A percentile compares a stretch with the other conserved stretches of the same genome.
These are phyloP conservation scores for Sporothrix curviconia DNA, from an alignment of 2,329 filamentous ascomycete genomes.

Conservation along the genomic window DNA sequence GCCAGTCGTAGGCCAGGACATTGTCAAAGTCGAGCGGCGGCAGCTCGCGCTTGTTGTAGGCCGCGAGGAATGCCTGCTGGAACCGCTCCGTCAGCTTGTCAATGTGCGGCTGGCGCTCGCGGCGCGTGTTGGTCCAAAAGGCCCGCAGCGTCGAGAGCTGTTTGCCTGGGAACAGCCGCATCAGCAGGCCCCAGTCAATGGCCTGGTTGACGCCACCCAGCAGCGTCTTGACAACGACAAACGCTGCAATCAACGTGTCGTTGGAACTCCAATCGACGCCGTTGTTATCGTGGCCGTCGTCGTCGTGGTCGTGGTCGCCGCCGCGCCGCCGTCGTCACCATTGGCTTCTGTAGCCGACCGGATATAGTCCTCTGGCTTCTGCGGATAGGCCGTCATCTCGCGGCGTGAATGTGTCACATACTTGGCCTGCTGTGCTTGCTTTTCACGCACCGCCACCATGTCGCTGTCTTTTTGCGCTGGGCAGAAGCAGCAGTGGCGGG, in stretches of 20 bases:
- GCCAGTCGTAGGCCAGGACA: conserved; percentile 62
- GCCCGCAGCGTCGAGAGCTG: conserved; percentile 45
- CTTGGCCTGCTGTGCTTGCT: conserved; percentile 16
- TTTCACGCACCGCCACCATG: background rate
- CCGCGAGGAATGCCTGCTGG: conserved; percentile 56
- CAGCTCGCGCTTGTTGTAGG: conserved; percentile 58
- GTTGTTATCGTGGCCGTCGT: no score
- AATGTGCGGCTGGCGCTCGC: conserved; percentile 47
- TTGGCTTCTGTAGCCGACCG: no score
- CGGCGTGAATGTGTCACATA: conserved; percentile 26
- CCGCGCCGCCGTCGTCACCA: background rate
- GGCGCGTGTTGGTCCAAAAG: conserved; percentile 48
- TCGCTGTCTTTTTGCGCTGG: background rate
- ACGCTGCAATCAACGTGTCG: conserved; percentile 45
- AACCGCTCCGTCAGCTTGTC: conserved; percentile 56
- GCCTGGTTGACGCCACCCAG: conserved; percentile 54
- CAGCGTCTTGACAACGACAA: conserved; percentile 51
- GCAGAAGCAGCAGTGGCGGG: background rate
- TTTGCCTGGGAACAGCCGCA: conserved; percentile 48
- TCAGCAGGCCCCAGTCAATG: conserved; percentile 55
- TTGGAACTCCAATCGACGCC: conserved; percentile 36
- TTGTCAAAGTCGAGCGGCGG: conserved; percentile 58
- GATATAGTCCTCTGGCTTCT: conserved; percentile 29
- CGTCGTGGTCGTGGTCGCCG: no score
- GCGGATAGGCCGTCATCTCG: conserved; percentile 29